phyloP scores from a whole-genome alignment of 768 basidiomycete species.

The Phylloporus rhodoxanthus region DNA sequence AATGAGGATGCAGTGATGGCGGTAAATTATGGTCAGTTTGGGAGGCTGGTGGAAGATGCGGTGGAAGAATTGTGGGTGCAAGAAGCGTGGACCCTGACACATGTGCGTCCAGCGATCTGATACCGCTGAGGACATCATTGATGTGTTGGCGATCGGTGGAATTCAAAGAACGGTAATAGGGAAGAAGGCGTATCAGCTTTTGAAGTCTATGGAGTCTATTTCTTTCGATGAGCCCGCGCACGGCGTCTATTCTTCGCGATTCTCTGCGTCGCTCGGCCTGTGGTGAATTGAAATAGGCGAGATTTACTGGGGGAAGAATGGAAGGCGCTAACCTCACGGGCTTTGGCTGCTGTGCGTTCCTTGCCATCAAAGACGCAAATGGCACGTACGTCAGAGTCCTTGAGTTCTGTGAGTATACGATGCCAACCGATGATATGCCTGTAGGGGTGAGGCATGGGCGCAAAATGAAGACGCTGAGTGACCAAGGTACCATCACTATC shows the following conservation, averaged over 20 bases:
- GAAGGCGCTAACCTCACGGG: slow-evolving; percentile 51
- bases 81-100: slow-evolving; percentile 15
- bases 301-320: background rate
- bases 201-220: slow-evolving; percentile 52
- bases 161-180: slow-evolving; percentile 34
- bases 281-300: slow-evolving; percentile 2
- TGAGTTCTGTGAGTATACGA: slow-evolving; percentile 57
- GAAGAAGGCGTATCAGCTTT: slow-evolving; percentile 36
- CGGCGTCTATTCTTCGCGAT: slow-evolving; percentile 40
- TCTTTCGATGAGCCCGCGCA: slow-evolving; percentile 53
- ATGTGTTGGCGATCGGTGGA: slow-evolving; percentile 25
- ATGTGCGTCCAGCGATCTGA: slow-evolving; percentile 12
- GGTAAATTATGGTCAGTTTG: background rate
- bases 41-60: slow-evolving; percentile 4
- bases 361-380: slow-evolving; percentile 81
- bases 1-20: slow-evolving; percentile 7
- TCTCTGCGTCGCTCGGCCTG: slow-evolving; percentile 55
- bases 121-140: slow-evolving; percentile 19
- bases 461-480: slow-evolving; percentile 77
- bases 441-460: slow-evolving; percentile 53
- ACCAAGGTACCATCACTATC: slow-evolving; percentile 79
- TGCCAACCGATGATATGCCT: slow-evolving; percentile 81
- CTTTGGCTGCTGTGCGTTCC: slow-evolving; percentile 60
- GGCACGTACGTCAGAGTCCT: slow-evolving; percentile 47
- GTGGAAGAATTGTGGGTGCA: slow-evolving; percentile 3